These are phyloP conservation scores for Oldenlandia corymbosa DNA, from an alignment of 257 asterid genomes.

Conservation along the genomic window DNA sequence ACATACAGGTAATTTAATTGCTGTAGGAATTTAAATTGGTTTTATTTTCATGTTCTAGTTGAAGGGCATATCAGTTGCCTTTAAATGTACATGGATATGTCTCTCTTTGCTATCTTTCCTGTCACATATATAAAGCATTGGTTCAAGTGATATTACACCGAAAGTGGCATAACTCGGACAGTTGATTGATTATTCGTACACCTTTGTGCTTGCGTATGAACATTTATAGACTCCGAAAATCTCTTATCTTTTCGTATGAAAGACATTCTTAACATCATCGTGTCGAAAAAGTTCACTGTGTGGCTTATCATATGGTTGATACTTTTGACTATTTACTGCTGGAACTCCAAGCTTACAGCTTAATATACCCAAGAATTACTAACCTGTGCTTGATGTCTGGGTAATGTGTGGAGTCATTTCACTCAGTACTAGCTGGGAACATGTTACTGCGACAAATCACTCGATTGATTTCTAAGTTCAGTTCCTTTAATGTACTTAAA, in stretches of 20 bases:
- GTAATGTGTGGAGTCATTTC: neutral
- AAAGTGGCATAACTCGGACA: neutral
- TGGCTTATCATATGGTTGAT: too few relatives aligned
- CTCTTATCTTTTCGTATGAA: neutral
- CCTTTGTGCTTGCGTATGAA: too few relatives aligned
- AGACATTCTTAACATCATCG: neutral
- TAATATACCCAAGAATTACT: neutral
- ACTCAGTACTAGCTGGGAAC: neutral
- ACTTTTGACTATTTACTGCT: neutral
- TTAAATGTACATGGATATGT: neutral
- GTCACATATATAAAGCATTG: neutral
- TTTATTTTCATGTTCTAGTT: neutral
- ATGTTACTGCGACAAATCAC: neutral
- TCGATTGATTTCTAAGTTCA: neutral
- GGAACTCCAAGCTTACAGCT: neutral
- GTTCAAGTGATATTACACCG: neutral
- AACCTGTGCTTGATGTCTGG: neutral
- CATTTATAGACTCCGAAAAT: too few relatives aligned
- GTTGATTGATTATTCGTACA: too few relatives aligned
- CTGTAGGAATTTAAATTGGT: neutral
- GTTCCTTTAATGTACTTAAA: neutral
- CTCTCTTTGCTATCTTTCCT: neutral
- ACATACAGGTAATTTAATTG: conserved; percentile 56
- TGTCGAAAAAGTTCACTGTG: too few relatives aligned
- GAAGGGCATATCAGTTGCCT: conserved; percentile 2